Conservation (phyloP, 306 rosid species). For the Lathyrus sativus region DNA sequence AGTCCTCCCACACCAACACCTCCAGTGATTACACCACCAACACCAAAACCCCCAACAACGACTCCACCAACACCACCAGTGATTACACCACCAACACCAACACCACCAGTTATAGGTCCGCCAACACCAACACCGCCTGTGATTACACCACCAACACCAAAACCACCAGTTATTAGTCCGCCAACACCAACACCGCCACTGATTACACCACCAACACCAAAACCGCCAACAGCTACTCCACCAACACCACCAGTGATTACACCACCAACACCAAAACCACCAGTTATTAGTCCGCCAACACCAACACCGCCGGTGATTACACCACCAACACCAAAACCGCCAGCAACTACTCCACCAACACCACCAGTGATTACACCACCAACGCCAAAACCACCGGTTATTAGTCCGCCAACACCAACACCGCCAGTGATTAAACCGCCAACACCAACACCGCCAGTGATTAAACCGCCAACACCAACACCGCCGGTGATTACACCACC, state of each 20-base stretch:
- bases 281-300: constrained; percentile 37
- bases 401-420: constrained; percentile 10
- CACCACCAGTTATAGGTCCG: constrained; percentile 29
- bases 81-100: constrained; percentile 6
- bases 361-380: constrained; percentile 32
- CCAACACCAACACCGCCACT: constrained; percentile 26
- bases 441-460: constrained; percentile 1
- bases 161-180: constrained; percentile 28
- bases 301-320: constrained; percentile 21
- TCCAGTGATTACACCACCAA: constrained; percentile 10
- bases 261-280: constrained; percentile 50
- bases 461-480: constrained; percentile 47
- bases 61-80: constrained; percentile 27
- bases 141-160: not conserved
- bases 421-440: not conserved
- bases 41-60: not conserved
- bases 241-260: constrained; percentile 3
- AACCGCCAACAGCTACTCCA: not conserved
- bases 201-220: constrained; percentile 33
- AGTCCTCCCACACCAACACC: constrained; percentile 32
- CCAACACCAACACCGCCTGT: constrained; percentile 42
- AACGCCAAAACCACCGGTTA: constrained; percentile 13
- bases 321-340: constrained; percentile 10
- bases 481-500: constrained; percentile 25
- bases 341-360: not conserved